These are phyloP conservation scores for Schoenoplectus tabernaemontani DNA, from an alignment of 202 grass and related monocot genomes.

Conservation along the genomic window DNA sequence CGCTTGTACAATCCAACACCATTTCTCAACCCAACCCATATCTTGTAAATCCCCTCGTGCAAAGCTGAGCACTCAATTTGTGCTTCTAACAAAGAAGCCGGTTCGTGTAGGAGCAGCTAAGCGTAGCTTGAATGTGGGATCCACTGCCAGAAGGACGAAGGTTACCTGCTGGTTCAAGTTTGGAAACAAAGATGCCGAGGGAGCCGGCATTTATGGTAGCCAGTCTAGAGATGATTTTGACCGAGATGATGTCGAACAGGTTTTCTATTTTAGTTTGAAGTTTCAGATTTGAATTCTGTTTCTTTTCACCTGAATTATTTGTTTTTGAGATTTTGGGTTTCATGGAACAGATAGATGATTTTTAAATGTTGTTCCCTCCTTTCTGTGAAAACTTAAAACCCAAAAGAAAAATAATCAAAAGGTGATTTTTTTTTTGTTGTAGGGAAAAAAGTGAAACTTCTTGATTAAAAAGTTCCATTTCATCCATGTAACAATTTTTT, in stretches of 20 bases:
- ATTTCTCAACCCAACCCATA: not conserved
- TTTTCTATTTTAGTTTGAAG: not conserved
- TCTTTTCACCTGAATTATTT: not conserved
- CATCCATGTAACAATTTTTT: not conserved
- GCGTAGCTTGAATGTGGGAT: not conserved
- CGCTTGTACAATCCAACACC: constrained; percentile 49
- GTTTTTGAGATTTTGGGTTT: not conserved
- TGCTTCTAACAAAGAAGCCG: not conserved
- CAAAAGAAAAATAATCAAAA: not conserved
- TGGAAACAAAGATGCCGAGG: constrained; percentile 48
- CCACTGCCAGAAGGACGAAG: not conserved
- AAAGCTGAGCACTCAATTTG: not conserved
- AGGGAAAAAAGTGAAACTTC: not conserved
- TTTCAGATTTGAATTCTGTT: not conserved
- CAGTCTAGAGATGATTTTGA: constrained; percentile 83
- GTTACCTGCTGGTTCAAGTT: not conserved
- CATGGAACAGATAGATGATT: not conserved
- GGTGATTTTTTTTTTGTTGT: not conserved
- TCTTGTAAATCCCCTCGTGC: not conserved
- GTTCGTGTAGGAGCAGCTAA: not conserved
- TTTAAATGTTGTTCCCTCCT: not conserved
- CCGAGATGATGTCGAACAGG: constrained; percentile 95
- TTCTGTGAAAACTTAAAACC: not conserved
- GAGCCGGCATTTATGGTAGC: constrained; percentile 81
- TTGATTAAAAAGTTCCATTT: not conserved